Evolutionary conservation across 2,329 filamentous ascomycete genomes (phyloP), one percentile per base, ranked within the genome.

Genomic region (Neophaeococcomyces mojaviensis): DNA sequence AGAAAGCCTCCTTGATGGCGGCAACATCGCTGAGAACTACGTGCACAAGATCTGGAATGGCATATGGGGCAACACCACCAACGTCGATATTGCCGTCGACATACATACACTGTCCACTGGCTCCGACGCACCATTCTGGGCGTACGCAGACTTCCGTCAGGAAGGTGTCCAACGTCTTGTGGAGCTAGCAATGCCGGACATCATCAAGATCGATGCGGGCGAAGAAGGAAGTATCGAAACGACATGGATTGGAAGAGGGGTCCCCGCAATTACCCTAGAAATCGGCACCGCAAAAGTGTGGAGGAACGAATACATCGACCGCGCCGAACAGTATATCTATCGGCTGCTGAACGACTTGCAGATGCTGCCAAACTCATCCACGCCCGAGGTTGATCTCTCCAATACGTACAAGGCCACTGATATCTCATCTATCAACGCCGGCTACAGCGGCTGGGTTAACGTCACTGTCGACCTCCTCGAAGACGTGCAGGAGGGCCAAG

Each of bases 181-280:
- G 4, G 46, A 48, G 30, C 32, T 44, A 8, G 33, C 40, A 4
- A 16, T 37, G 32, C 39, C 46, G n/a, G 46, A 48, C 20, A 20
- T 38, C 13, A 48, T 48, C 40, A 44, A 48, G 32, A 44, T 48
- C 39, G 46, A 48, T 19, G 31, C 39, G 15, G 46, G 46, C 33
- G 46, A 48, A 33, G 39, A 39, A n/a, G 46, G 46, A 5, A 44
- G 39, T 13, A 40, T 48, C 12, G 46, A 48, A 26, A 48, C 46
- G 4, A 48, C 46, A 5, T 48, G 4, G 5, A 34, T 44, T 16
- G 46, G 44, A 10, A 30, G 31, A 31, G 39, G 39, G 6, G 33
- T 48, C 6, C 46, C 46, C 3, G 46, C 46, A n/a, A 48, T 48
- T 19, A 48, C 46, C 12, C 32, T 48, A 10, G 46, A 48, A 32